Evolutionary conservation across 2,329 filamentous ascomycete genomes (phyloP).

Genomic region (Hyphodiscus sp.): DNA sequence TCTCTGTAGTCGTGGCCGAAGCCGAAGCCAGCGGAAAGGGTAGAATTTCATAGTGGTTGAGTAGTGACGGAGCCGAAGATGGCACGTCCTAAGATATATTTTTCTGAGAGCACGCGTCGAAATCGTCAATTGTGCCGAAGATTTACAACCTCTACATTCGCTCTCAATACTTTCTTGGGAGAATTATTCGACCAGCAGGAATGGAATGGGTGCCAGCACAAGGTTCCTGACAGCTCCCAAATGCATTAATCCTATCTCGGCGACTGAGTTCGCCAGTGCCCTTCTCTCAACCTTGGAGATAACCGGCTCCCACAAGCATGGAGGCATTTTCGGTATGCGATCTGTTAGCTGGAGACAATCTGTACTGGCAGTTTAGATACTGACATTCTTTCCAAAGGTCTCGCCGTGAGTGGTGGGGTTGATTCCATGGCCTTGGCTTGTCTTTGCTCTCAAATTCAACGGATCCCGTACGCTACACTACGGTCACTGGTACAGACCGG

Average conservation of each 20-base stretch:
- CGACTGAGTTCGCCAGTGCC: conserved; percentile 15
- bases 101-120: conserved; percentile 5
- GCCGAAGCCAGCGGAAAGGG: conserved; percentile 19
- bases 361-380: not conserved
- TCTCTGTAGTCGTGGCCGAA: conserved; percentile 4
- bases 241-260: conserved; percentile 8
- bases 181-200: not conserved
- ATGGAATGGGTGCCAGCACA: conserved; percentile 35
- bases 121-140: not conserved
- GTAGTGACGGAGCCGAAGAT: conserved; percentile 4
- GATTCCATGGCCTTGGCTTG: conserved; percentile 96
- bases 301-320: not conserved
- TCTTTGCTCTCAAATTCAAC: conserved; percentile 50
- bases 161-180: not conserved
- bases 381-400: conserved; percentile 37
- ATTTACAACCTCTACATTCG: not conserved
- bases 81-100: conserved; percentile 9
- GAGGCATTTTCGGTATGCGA: conserved; percentile 8
- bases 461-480: conserved; percentile 1
- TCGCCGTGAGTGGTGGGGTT: conserved; percentile 87
- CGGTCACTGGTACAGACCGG: not conserved
- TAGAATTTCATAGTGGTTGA: conserved; percentile 14
- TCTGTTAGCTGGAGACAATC: not conserved
- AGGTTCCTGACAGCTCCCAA: not conserved
- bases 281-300: conserved; percentile 5